A percentile compares a stretch with the other conserved stretches of the same genome.
These are phyloP conservation scores for Massospora cicadina DNA, from an alignment of 371 early-diverging fungal species.

Conservation along the genomic window DNA sequence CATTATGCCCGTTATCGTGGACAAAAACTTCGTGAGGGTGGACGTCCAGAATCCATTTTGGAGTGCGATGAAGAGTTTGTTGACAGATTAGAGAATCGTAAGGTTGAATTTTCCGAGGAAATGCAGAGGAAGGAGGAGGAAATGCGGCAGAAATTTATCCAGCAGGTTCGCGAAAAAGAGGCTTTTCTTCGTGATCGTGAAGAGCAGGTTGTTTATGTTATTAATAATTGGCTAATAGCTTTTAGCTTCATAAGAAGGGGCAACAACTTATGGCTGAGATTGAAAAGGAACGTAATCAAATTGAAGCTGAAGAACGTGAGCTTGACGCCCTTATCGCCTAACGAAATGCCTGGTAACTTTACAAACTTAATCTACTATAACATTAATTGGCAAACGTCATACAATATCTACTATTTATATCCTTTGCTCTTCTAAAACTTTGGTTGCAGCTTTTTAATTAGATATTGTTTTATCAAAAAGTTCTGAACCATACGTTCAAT, in stretches of 20 bases:
- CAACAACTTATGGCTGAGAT: slow-evolving; percentile 17
- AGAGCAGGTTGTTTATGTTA: slow-evolving; percentile 23
- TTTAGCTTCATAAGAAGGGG: slow-evolving; percentile 13
- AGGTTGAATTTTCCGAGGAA: slow-evolving; percentile 31
- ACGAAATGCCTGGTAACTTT: background rate
- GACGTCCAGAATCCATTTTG: slow-evolving; percentile 54
- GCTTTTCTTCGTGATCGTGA: slow-evolving; percentile 38
- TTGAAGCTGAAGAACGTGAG: slow-evolving; percentile 16
- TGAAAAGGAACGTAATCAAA: slow-evolving; percentile 15
- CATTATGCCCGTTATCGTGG: slow-evolving; percentile 67
- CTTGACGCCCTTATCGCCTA: slow-evolving; percentile 13
- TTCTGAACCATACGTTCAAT: no score
- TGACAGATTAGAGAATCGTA: slow-evolving; percentile 32
- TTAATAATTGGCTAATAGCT: background rate
- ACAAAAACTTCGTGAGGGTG: slow-evolving; percentile 29
- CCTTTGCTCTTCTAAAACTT: no score
- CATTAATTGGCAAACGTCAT: no score
- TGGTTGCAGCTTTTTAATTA: no score
- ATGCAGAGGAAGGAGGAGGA: slow-evolving; percentile 56
- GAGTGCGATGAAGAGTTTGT: slow-evolving; percentile 52
- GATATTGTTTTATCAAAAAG: no score
- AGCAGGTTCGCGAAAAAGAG: slow-evolving; percentile 58
- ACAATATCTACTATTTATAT: no score
- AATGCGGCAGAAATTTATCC: slow-evolving; percentile 50
- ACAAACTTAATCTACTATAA: no score